Percentiles rank a stretch among this genome's conserved stretches.
Conservation (phyloP, 2,329 filamentous ascomycete genomes). For the Stemphylium lycopersici region DNA sequence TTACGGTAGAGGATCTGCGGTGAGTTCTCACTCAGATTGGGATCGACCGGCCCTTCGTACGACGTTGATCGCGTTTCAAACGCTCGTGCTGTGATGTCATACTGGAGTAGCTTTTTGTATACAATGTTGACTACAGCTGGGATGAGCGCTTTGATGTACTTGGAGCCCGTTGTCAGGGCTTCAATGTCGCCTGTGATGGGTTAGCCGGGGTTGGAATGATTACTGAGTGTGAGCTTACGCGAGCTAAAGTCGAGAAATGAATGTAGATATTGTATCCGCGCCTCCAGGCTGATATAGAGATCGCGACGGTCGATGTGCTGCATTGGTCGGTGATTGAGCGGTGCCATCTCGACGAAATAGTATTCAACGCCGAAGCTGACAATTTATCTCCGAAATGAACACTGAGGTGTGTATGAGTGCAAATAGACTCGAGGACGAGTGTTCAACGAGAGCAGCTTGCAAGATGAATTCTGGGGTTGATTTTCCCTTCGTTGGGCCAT, state of each 20-base stretch:
- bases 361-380: no score
- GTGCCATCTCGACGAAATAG: slow-evolving; percentile 27
- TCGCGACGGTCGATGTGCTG: slow-evolving; percentile 72
- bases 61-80: slow-evolving; percentile 68
- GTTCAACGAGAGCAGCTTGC: no score
- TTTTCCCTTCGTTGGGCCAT: not conserved
- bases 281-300: slow-evolving; percentile 73
- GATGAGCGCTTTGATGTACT: slow-evolving; percentile 82
- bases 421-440: not conserved
- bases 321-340: slow-evolving; percentile 41
- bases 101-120: slow-evolving; percentile 79
- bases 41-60: slow-evolving; percentile 71
- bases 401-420: not conserved
- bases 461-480: not conserved
- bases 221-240: slow-evolving; percentile 55
- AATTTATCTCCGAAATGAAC: not conserved
- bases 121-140: slow-evolving; percentile 84
- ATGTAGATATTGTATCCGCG: slow-evolving; percentile 73
- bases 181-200: slow-evolving; percentile 66
- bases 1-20: slow-evolving; percentile 79
- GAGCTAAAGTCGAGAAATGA: slow-evolving; percentile 77
- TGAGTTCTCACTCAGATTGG: slow-evolving; percentile 68
- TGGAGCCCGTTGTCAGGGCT: slow-evolving; percentile 70
- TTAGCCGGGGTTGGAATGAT: not conserved
- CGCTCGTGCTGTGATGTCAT: slow-evolving; percentile 81